Conservation (phyloP, 192 early-diverging fungal species). For the Rhizoclosmatium sp. region DNA sequence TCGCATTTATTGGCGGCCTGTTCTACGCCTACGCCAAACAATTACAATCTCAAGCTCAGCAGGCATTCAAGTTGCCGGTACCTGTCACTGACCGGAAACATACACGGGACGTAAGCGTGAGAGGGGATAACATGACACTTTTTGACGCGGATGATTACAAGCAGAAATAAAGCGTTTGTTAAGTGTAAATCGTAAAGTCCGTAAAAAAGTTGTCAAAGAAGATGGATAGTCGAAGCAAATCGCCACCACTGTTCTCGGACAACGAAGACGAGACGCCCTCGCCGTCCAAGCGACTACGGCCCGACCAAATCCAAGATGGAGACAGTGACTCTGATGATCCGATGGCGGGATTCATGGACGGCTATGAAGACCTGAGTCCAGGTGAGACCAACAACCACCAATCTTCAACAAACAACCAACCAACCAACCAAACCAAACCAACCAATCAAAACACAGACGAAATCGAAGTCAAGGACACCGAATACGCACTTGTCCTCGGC, state of each 20-base stretch:
- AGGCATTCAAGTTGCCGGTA: no score
- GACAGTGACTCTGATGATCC: neutral
- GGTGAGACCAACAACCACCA: neutral
- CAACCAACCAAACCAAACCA: neutral
- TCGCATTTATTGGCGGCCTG: conserved; percentile 53
- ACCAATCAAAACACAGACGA: neutral
- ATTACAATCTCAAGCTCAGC: neutral
- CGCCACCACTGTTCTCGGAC: conserved; percentile 24
- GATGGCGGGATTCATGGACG: conserved; percentile 21
- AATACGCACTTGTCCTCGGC: neutral
- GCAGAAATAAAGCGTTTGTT: no score
- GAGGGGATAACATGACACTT: no score
- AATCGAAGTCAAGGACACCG: conserved; percentile 27
- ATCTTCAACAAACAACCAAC: neutral
- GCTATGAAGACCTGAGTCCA: conserved; percentile 13
- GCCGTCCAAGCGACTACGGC: neutral
- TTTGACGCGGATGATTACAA: no score
- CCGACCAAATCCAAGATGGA: neutral
- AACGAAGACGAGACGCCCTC: conserved; percentile 6
- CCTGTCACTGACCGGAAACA: no score
- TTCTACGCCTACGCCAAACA: conserved; percentile 5
- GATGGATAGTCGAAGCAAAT: neutral
- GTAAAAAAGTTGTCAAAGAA: no score
- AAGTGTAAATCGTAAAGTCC: no score
- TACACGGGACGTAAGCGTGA: no score